Base-by-base conservation (phyloP, 495 filamentous ascomycete species). In the Glarea lozoyensis region DNA sequence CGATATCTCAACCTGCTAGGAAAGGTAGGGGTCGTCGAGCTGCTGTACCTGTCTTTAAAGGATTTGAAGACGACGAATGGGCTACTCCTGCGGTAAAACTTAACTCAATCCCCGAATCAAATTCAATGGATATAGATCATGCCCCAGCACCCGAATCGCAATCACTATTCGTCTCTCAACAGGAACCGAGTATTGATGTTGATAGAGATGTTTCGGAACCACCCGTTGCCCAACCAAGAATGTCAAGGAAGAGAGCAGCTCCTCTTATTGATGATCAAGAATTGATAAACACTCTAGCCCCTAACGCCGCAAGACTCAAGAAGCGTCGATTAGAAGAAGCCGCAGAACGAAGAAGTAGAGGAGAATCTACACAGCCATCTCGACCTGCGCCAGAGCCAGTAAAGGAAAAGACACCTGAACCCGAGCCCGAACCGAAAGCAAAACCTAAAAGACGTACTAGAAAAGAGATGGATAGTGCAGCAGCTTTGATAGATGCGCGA, bases 221-320 rank as follows among this genome's bases (percentile, higher is more conserved):
- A 3, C 20, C 17, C 10, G 34, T 32, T 0, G 30, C 42, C 20
- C 18, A 34, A 43, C 23, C 42, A 24, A 12, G 49, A 31, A 44
- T 3, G 25, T 58, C 31, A 53, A 55, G 69, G 22, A 79, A 79
- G 53, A 66, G 71, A 13, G 46, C 57, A 0, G 58, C 67, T 3
- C 55, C 67, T 2, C 62, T 60, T 2, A 37, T 62, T 22, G 52
- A 67, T 7, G 64, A 66, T 13, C 56, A 74, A 18, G 57, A 69
- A 3, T 67, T 88, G 45, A 72, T 84, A 9, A 60, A 63, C 25
- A 7, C 25, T 12, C 68, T 93, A 16, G 72, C 88, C 1, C 84
- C 86, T 0, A 79, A 78, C 4, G 77, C 86, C 19, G 72, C 76
- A 13, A 79, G 79, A 12, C 70, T 86, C 55, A 93, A 93, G 60